Percentiles rank a stretch among this genome's conserved stretches.
Evolutionary conservation across 164 flowering plant species (phyloP).

Genomic region (Echeveria elegans): DNA sequence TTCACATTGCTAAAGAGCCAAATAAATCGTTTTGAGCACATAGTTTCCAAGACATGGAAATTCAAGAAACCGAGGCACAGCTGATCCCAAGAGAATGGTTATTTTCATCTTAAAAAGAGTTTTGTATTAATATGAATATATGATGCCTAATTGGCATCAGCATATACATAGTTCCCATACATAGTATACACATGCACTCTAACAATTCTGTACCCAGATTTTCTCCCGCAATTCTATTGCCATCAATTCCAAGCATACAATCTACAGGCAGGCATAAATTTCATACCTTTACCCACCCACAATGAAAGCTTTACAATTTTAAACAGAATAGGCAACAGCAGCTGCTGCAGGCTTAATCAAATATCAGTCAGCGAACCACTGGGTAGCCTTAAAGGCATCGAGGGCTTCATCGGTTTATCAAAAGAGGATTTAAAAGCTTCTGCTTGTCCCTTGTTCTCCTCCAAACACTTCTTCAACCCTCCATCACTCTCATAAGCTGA

Average conservation of each 20-base stretch:
- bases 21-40: background rate
- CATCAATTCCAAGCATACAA: background rate
- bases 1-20: background rate
- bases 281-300: background rate
- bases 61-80: background rate
- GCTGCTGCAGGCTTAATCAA: slow-evolving; percentile 11
- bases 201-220: background rate
- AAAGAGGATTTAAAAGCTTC: slow-evolving; percentile 43
- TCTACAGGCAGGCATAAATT: no score
- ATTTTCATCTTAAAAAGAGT: background rate
- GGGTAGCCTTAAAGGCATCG: slow-evolving; percentile 13
- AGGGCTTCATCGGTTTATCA: no score
- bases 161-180: no score
- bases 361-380: slow-evolving; percentile 21
- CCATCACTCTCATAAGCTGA: no score
- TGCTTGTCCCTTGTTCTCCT: slow-evolving; percentile 41
- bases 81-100: background rate
- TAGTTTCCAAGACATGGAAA: background rate
- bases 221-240: background rate
- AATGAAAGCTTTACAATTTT: background rate
- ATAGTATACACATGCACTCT: background rate
- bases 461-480: no score
- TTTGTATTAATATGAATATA: no score
- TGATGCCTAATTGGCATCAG: background rate
- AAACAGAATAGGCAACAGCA: background rate